Evolutionary conservation across 2,329 filamentous ascomycete genomes (phyloP).

Genomic region (Penicillium sp.): DNA sequence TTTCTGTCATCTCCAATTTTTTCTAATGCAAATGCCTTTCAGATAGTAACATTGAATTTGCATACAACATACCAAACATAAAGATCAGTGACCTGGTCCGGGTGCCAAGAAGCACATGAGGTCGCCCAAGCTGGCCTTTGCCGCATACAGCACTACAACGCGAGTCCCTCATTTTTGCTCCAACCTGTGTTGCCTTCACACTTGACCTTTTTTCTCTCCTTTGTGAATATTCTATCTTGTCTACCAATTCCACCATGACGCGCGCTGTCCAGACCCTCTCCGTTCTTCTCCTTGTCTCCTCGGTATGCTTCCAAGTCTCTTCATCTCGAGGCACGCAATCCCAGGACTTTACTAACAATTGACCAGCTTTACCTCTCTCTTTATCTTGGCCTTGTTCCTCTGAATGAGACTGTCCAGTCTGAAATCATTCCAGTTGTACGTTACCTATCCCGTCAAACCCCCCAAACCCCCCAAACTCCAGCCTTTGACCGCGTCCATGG

Average conservation of each 20-base stretch:
- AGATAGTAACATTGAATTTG: no score
- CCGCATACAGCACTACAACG: constrained; percentile 9
- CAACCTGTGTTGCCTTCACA: constrained; percentile 2
- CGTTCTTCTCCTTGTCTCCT: constrained; percentile 79
- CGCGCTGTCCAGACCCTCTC: constrained; percentile 92
- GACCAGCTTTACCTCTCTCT: constrained; percentile 81
- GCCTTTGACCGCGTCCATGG: constrained; percentile 3
- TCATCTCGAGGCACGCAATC: background rate
- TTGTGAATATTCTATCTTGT: constrained; percentile 4
- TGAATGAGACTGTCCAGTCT: constrained; percentile 73
- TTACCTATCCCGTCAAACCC: constrained; percentile 20
- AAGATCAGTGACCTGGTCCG: constrained; percentile 10
- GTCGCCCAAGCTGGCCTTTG: constrained; percentile 7
- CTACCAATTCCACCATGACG: constrained; percentile 68
- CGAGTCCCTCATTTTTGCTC: constrained; percentile 21
- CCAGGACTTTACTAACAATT: constrained; percentile 1
- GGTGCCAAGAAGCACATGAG: constrained; percentile 16
- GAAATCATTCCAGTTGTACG: constrained; percentile 88
- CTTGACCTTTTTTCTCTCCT: constrained; percentile 9
- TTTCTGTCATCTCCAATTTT: no score
- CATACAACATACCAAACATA: no score
- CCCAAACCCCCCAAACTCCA: background rate
- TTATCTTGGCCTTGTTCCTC: constrained; percentile 77
- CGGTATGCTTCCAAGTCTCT: constrained; percentile 58
- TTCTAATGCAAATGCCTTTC: no score